Evolutionary conservation across 768 basidiomycete species (phyloP).

Genomic region (Hericium coralloides): DNA sequence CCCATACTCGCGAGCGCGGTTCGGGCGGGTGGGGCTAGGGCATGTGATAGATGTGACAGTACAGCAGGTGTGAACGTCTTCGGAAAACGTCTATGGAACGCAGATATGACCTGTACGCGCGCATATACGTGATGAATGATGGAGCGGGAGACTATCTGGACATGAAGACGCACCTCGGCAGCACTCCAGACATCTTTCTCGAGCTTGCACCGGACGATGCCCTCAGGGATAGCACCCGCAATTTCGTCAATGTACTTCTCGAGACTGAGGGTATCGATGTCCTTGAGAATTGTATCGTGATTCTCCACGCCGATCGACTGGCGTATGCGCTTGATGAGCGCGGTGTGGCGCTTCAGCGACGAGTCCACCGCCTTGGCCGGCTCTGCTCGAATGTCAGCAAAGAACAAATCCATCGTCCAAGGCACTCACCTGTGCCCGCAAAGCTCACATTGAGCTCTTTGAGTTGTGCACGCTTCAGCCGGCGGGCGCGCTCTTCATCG

Average conservation of each 20-base stretch:
- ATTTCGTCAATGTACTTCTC: constrained; percentile 98
- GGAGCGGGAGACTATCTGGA: background rate
- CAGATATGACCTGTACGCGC: constrained; percentile 64
- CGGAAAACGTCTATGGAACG: constrained; percentile 82
- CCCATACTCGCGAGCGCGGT: constrained; percentile 46
- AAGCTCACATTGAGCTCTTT: constrained; percentile 47
- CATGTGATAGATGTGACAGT: constrained; percentile 45
- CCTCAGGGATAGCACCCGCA: constrained; percentile 79
- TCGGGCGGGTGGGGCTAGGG: constrained; percentile 52
- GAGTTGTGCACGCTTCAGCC: constrained; percentile 48
- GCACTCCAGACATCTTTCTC: constrained; percentile 90
- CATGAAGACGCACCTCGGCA: constrained; percentile 57
- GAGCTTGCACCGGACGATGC: constrained; percentile 78
- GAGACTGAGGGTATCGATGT: constrained; percentile 80
- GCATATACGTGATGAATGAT: constrained; percentile 4
- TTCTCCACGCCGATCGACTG: constrained; percentile 79
- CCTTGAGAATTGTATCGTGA: constrained; percentile 83
- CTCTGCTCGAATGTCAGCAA: constrained; percentile 32
- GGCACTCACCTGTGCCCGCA: constrained; percentile 36
- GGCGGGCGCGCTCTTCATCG: constrained; percentile 45
- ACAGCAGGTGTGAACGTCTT: constrained; percentile 69
- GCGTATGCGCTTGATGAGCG: constrained; percentile 87
- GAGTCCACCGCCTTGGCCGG: constrained; percentile 72
- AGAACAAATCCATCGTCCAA: background rate
- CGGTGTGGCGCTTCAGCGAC: constrained; percentile 92